Conservation (phyloP, 1,139 yeast genomes). For the Nakaseomyces bracarensis region DNA sequence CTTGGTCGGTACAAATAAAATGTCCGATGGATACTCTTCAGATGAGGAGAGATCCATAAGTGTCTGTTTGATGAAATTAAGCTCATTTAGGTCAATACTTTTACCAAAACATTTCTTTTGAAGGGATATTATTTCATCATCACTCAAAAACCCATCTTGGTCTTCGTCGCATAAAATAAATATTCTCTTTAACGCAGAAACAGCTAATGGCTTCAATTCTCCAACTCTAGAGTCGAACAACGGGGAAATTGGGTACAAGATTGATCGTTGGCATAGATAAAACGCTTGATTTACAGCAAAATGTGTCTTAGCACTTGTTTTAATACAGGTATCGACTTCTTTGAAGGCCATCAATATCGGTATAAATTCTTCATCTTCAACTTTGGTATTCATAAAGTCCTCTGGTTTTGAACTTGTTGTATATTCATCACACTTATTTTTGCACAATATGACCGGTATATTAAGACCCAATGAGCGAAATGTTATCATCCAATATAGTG, state of each 20-base stretch:
- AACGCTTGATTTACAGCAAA: conserved; percentile 83
- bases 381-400: conserved; percentile 23
- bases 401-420: conserved; percentile 25
- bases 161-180: conserved; percentile 82
- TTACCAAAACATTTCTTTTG: conserved; percentile 72
- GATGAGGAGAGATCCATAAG: conserved; percentile 22
- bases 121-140: conserved; percentile 55
- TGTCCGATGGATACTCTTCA: conserved; percentile 12
- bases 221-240: conserved; percentile 88
- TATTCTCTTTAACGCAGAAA: conserved; percentile 66
- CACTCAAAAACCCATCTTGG: conserved; percentile 76
- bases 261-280: conserved; percentile 85
- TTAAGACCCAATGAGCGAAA: conserved; percentile 89
- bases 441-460: conserved; percentile 82
- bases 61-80: conserved; percentile 42
- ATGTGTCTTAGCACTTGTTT: conserved; percentile 75
- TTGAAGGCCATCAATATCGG: conserved; percentile 85
- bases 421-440: conserved; percentile 62
- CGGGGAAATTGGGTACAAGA: conserved; percentile 90
- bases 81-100: conserved; percentile 44
- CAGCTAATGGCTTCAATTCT: conserved; percentile 65
- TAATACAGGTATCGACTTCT: conserved; percentile 84
- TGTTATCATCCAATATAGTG: conserved; percentile 90
- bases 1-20: conserved; percentile 29
- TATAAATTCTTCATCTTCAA: conserved; percentile 62